Evolutionary conservation across 495 filamentous ascomycete species (phyloP), one percentile per base, ranked within the genome.

Genomic region (Aspergillus coremiiformis): DNA sequence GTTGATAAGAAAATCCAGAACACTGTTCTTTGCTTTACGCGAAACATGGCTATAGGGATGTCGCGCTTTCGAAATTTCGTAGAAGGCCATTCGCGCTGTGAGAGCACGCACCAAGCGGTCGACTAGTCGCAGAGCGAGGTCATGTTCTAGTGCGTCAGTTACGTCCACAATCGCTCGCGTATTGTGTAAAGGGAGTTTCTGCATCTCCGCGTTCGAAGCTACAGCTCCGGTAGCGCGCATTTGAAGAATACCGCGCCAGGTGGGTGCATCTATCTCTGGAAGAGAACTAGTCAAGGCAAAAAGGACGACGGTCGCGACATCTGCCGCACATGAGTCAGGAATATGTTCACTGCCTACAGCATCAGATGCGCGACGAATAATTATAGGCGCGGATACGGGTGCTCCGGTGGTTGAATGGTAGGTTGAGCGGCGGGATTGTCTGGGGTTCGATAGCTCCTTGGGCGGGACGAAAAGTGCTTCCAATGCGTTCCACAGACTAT

Each of bases 401-500:
- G 55, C 54, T 21, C 54, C 49, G 29, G 65, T 52, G n/a, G 60
- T 66, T 5, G 66, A 70, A 35, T 65, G 64, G 29, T 60, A 63
- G 20, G 71, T 70, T 12, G 66, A 68, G 32, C 69, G 66, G 20
- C 73, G 70, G 4, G 66, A 67, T 12, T 51, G 57, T 44, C 62
- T 53, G 14, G 69, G 66, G 17, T 58, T 57, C 14, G 70, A 65
- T 12, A 89, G 72, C 17, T 77, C 66, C 45, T 73, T 74, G 2
- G 86, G 85, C 0, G 84, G 81, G 21, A 76, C 70, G 60, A 89
- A 92, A 11, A 92, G 66, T 30, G 76, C 70, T 20, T 81, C 81
- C n/a, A 84, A 64, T 7, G 84, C 79, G 60, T 75, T 76, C 89
- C 90, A 94, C 5, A 95, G 67, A 53, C 85, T 89, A 57, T 90